Percentiles rank a stretch among this genome's conserved stretches.
Evolutionary conservation across 1,284 basidiomycete species (phyloP).

Genomic region (Trichosporon sp.): DNA sequence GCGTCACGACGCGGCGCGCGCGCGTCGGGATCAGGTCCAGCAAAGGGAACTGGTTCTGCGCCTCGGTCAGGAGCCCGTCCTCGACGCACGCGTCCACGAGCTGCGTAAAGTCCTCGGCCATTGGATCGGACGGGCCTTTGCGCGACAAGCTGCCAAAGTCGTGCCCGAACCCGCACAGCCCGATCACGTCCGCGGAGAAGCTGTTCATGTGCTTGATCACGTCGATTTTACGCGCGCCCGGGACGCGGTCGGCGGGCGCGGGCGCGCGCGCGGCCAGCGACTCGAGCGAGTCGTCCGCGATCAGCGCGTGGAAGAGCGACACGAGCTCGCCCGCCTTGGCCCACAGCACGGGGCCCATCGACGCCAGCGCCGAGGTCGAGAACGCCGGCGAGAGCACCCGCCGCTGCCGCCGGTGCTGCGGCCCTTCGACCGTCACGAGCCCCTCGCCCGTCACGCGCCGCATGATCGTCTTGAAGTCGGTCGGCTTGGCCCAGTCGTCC

Average conservation of each 20-base stretch:
- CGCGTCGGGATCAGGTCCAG: conserved; percentile 5
- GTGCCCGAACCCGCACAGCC: conserved; percentile 63
- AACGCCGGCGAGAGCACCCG: conserved; percentile 49
- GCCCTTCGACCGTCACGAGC: conserved; percentile 30
- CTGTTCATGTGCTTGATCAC: conserved; percentile 58
- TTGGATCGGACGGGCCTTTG: background rate
- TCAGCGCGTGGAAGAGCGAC: conserved; percentile 8
- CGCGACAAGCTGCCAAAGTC: conserved; percentile 45
- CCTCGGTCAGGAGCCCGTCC: background rate
- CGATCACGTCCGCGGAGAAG: conserved; percentile 65
- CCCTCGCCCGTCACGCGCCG: conserved; percentile 1
- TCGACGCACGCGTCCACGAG: background rate
- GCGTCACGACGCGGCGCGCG: background rate
- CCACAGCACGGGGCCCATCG: conserved; percentile 57
- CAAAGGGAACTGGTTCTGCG: conserved; percentile 6
- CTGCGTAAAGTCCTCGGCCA: conserved; percentile 6
- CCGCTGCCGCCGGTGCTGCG: conserved; percentile 55
- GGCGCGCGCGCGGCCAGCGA: conserved; percentile 8
- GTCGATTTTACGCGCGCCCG: conserved; percentile 49
- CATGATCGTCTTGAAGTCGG: background rate
- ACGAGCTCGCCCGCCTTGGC: conserved; percentile 57
- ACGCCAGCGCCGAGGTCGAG: conserved; percentile 40
- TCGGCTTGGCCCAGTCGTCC: conserved; percentile 5
- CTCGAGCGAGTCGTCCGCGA: conserved; percentile 13
- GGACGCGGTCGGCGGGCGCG: conserved; percentile 16